Evolutionary conservation across 2,329 filamentous ascomycete genomes (phyloP).

Genomic region (Ploettnerulaceae sp.): DNA sequence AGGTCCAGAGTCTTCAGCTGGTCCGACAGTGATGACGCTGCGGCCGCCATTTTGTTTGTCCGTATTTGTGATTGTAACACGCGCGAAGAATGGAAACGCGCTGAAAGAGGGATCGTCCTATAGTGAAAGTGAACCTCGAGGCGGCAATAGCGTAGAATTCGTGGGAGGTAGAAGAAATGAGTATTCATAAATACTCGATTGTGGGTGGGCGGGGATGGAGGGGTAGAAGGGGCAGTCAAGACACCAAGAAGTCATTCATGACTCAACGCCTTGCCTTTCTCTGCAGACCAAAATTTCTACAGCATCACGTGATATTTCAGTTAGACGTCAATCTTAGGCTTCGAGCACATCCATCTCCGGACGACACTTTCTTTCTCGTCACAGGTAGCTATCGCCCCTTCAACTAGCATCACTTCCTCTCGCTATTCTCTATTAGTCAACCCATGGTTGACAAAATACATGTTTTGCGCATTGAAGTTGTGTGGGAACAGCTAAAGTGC

Average conservation of each 20-base stretch:
- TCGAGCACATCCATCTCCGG: too few species aligned
- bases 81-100: too few species aligned
- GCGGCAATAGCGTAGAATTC: conserved; percentile 17
- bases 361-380: not conserved
- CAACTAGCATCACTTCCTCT: too few species aligned
- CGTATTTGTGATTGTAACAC: conserved; percentile 13
- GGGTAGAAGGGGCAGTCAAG: conserved; percentile 10
- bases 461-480: too few species aligned
- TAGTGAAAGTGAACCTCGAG: conserved; percentile 7
- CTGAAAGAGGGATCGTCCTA: conserved; percentile 7
- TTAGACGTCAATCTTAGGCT: not conserved
- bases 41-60: conserved; percentile 25
- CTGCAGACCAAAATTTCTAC: not conserved
- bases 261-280: conserved; percentile 5
- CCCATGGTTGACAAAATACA: too few species aligned
- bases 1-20: conserved; percentile 31
- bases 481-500: too few species aligned
- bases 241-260: conserved; percentile 4
- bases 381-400: not conserved
- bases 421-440: too few species aligned
- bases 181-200: conserved; percentile 24
- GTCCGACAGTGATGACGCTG: conserved; percentile 23
- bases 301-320: conserved; percentile 7
- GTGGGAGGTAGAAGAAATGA: conserved; percentile 19
- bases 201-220: conserved; percentile 13